Evolutionary conservation across 2,329 filamentous ascomycete genomes (phyloP), one percentile per base, ranked within the genome.

Genomic region (Pyrenochaeta sp.): DNA sequence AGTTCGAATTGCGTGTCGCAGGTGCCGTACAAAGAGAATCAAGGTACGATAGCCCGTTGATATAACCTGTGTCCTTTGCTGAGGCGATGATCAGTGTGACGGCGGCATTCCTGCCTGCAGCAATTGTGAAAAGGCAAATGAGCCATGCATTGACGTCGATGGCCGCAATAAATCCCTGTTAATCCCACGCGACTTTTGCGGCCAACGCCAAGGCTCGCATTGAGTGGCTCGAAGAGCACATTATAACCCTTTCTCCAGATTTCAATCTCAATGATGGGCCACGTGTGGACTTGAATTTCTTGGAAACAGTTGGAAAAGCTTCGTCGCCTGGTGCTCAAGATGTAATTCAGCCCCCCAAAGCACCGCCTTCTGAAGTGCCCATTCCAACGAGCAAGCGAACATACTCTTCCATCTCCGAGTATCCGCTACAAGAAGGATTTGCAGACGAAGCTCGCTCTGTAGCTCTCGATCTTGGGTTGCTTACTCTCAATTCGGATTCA

Each of bases 131-230:
- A 75, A 75, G 37, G 71, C 74, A 20, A 67, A 65, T 1, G 64
- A 72, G 11, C 49, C 63, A 3, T 78, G 75, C 49, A 60, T 78
- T 1, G 75, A 78, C 44, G 75, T 78, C 1, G 75, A 78, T 51
- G 66, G 67, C 14, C 74, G 72, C 29, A 75, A 77, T 48, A 72
- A 70, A 4, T 62, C 69, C 2, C 29, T 74, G 15, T 61, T 66
- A 3, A 71, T 78, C 7, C 69, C 74, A 5, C 68, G 76, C 12
- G 43, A 74, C 75, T 14, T n/a, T 44, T 18, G 41, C 41, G 12
- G 41, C 27, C 7, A 32, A 32, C 18, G 27, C 27, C 15, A 15
- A n/a, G 17, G 41, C 41, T 7, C 41, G 60, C 32, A 35, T 35
- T 35, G 32, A 66, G 39, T 76, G 74, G 74, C 60, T 76, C 1